Conservation (phyloP, 805 yeast genomes). For the Saccharomycopsis lassenensis region DNA sequence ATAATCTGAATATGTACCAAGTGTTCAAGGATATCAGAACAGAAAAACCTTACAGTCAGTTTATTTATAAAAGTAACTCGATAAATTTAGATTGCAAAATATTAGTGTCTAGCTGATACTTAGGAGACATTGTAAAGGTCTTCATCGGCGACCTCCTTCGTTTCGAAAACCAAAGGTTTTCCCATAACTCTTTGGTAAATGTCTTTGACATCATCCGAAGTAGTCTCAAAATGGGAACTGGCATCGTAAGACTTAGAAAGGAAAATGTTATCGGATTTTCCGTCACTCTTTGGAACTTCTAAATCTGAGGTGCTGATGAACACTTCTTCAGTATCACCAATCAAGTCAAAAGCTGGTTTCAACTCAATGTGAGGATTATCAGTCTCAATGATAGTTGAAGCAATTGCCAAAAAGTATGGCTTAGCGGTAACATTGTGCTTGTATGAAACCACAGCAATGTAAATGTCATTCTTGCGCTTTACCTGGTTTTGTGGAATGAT, state of each 20-base stretch:
- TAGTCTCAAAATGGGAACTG: constrained; percentile 87
- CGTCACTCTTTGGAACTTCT: constrained; percentile 80
- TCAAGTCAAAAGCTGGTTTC: constrained; percentile 84
- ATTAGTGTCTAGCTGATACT: no score
- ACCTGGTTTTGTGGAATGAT: constrained; percentile 96
- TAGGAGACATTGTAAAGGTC: constrained; percentile 29
- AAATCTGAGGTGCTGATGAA: constrained; percentile 91
- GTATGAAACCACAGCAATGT: constrained; percentile 80
- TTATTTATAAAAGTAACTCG: no score
- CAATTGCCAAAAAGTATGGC: constrained; percentile 85
- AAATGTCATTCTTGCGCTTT: constrained; percentile 85
- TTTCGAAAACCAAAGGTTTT: constrained; percentile 77
- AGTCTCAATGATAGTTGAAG: constrained; percentile 90
- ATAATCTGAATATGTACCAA: no score
- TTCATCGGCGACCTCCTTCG: constrained; percentile 59
- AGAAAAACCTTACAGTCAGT: no score
- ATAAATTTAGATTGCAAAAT: no score
- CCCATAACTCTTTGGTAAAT: constrained; percentile 87
- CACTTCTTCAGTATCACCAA: constrained; percentile 65
- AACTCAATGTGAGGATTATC: constrained; percentile 71
- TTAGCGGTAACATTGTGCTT: constrained; percentile 85
- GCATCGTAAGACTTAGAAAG: constrained; percentile 89
- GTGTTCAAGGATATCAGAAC: no score
- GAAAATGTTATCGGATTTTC: constrained; percentile 65
- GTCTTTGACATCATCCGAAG: constrained; percentile 95